A percentile compares a stretch with the other conserved stretches of the same genome.
These are phyloP conservation scores for Sicyos edulis DNA, from an alignment of 306 rosid genomes.

Conservation along the genomic window DNA sequence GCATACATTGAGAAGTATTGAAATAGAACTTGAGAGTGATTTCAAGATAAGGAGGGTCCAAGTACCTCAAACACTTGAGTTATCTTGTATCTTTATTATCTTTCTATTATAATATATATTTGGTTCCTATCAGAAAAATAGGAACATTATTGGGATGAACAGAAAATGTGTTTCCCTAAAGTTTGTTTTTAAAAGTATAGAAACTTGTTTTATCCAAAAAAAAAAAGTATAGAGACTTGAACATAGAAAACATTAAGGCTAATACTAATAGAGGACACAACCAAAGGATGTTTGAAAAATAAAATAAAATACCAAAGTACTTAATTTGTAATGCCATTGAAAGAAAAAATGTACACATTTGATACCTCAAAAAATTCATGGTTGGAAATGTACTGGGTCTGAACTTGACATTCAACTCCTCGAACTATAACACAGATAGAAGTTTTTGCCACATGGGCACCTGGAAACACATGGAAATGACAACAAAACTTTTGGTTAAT, in stretches of 20 bases:
- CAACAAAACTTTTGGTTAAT: not conserved
- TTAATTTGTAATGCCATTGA: not conserved
- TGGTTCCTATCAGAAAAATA: no score
- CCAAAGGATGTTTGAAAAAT: not conserved
- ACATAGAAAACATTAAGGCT: not conserved
- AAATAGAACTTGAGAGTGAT: no score
- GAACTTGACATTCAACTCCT: constrained; percentile 53
- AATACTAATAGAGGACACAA: not conserved
- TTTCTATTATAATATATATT: no score
- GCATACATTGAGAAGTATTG: no score
- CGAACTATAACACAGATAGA: constrained; percentile 55
- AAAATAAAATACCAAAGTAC: not conserved
- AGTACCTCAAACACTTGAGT: no score
- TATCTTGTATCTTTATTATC: no score
- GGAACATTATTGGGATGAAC: no score
- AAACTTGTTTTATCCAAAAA: no score
- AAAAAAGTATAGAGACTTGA: no score
- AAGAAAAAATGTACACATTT: constrained; percentile 1
- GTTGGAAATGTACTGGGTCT: constrained; percentile 68
- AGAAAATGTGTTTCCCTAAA: no score
- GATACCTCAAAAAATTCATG: constrained; percentile 85
- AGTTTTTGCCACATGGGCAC: constrained; percentile 33
- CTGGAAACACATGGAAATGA: constrained; percentile 31
- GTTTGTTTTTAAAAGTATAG: no score
- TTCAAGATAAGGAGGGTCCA: no score